A percentile compares a stretch with the other conserved stretches of the same genome.
These are phyloP conservation scores for Colletotrichum sp. DNA, from an alignment of 2,329 filamentous ascomycete genomes.

Conservation along the genomic window DNA sequence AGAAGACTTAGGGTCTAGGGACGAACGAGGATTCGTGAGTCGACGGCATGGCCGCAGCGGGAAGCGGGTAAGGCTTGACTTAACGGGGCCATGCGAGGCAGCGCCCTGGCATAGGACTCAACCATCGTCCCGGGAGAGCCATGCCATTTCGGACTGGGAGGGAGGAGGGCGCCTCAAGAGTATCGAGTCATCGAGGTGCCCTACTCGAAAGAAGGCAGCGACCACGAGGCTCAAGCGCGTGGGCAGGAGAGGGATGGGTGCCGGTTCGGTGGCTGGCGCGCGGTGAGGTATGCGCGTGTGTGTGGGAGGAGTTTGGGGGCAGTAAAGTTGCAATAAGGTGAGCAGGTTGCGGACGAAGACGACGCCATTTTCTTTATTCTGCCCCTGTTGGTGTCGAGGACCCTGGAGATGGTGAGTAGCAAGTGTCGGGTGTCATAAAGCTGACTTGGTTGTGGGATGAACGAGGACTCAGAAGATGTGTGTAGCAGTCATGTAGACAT, in stretches of 20 bases:
- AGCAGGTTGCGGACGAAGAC: background rate
- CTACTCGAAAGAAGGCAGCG: constrained; percentile 3
- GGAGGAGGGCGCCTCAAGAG: background rate
- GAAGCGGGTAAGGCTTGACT: constrained; percentile 19
- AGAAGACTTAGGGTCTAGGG: constrained; percentile 18
- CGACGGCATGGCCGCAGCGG: constrained; percentile 10
- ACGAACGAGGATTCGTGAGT: constrained; percentile 10
- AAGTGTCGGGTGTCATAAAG: constrained; percentile 12
- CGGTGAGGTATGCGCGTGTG: background rate
- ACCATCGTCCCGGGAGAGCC: background rate
- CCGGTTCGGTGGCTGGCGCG: constrained; percentile 13
- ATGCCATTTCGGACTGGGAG: background rate
- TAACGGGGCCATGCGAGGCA: background rate
- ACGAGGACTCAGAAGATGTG: constrained; percentile 2
- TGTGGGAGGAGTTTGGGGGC: background rate
- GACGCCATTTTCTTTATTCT: background rate
- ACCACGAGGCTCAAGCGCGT: constrained; percentile 20
- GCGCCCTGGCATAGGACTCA: constrained; percentile 2
- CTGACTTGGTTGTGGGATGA: constrained; percentile 13
- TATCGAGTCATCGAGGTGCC: constrained; percentile 11
- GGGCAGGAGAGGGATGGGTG: constrained; percentile 7
- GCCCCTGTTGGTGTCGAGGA: background rate
- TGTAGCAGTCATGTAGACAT: constrained; percentile 16
- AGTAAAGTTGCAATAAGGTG: background rate
- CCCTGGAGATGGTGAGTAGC: background rate